phyloP scores from a whole-genome alignment of 2,329 filamentous ascomycete species.

The Cladophialophora carrionii region DNA sequence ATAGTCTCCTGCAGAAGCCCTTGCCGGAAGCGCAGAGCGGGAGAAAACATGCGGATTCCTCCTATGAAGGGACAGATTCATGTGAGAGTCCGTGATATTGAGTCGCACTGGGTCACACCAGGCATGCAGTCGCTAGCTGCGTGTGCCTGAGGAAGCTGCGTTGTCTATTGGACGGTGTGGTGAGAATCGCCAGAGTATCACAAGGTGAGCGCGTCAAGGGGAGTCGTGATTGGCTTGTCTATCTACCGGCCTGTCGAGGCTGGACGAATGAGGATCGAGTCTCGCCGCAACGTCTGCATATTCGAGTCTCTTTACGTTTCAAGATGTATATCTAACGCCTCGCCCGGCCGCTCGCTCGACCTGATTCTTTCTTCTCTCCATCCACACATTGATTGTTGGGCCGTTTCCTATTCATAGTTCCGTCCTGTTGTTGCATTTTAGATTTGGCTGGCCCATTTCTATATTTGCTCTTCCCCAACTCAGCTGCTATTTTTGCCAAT shows the following conservation, averaged over 20 bases:
- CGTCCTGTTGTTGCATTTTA: slow-evolving; percentile 33
- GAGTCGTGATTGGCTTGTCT: slow-evolving; percentile 21
- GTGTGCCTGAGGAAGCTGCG: slow-evolving; percentile 8
- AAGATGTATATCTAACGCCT: slow-evolving; percentile 30
- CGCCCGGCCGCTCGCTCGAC: slow-evolving; percentile 27
- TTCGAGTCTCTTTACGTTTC: slow-evolving; percentile 12
- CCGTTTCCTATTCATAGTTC: slow-evolving; percentile 44
- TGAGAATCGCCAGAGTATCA: slow-evolving; percentile 18
- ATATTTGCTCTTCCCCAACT: slow-evolving; percentile 36
- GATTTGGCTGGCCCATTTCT: slow-evolving; percentile 52
- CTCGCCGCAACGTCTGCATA: slow-evolving; percentile 3
- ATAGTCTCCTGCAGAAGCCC: not conserved
- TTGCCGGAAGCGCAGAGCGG: not conserved
- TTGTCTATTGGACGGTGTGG: slow-evolving; percentile 19
- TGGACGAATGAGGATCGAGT: slow-evolving; percentile 23
- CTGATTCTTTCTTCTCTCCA: slow-evolving; percentile 28
- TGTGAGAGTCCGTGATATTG: slow-evolving; percentile 8
- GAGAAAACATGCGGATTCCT: not conserved
- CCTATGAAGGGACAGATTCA: slow-evolving; percentile 2
- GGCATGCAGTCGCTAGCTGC: slow-evolving; percentile 7
- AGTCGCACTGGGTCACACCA: slow-evolving; percentile 11
- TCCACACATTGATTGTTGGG: slow-evolving; percentile 43
- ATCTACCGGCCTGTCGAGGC: slow-evolving; percentile 5
- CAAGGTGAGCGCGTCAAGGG: slow-evolving; percentile 30
- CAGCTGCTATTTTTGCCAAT: slow-evolving; percentile 38